phyloP scores from a whole-genome alignment of 306 rosid species.

The Dryas drummondii region DNA sequence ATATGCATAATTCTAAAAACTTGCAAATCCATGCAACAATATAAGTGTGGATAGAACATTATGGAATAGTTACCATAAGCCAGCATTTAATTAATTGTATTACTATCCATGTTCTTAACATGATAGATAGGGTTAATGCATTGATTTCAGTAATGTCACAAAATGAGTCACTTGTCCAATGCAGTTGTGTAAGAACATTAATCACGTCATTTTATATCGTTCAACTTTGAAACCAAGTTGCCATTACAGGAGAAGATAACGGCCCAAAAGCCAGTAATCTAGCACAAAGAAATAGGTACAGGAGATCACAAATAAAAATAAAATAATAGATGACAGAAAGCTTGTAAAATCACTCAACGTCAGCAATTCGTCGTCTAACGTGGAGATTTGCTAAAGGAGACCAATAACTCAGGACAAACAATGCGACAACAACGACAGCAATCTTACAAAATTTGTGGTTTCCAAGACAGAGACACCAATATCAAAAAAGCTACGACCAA shows the following conservation, averaged over 20 bases:
- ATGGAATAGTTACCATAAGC: neutral
- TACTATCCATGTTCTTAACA: neutral
- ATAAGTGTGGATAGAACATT: neutral
- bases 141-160: neutral
- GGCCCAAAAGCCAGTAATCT: constrained; percentile 3
- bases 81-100: neutral
- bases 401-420: neutral
- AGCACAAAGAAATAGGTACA: neutral
- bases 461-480: neutral
- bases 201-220: neutral
- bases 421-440: constrained; percentile 7
- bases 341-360: neutral
- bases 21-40: neutral
- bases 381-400: constrained; percentile 1
- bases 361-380: neutral
- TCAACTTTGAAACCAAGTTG: neutral
- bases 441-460: neutral
- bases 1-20: neutral
- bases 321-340: neutral
- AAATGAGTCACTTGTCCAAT: neutral
- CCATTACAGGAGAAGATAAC: neutral
- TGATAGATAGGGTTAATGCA: neutral
- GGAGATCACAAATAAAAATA: neutral
- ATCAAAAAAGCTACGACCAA: neutral
- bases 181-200: neutral